Evolutionary conservation across 257 asterid species (phyloP).

Genomic region (Salvia miltiorrhiza): DNA sequence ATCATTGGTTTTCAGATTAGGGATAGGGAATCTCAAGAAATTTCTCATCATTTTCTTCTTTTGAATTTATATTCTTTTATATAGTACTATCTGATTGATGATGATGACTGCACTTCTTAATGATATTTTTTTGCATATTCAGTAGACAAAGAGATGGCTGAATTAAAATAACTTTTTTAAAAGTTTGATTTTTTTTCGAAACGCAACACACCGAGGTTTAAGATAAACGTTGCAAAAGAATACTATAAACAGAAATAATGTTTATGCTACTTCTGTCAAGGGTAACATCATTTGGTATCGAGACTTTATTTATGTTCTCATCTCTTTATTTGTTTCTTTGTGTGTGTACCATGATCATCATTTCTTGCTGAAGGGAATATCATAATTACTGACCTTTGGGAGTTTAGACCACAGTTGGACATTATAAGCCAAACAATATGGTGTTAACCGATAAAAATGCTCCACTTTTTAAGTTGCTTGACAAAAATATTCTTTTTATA

Average conservation of each 20-base stretch:
- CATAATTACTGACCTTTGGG: neutral
- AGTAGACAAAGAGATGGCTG: too few relatives aligned
- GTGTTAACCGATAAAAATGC: too few relatives aligned
- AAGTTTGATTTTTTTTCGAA: too few relatives aligned
- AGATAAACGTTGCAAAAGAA: neutral
- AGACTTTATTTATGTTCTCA: too few relatives aligned
- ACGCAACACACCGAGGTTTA: too few relatives aligned
- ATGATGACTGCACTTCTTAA: slow-evolving; percentile 9
- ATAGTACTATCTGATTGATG: slow-evolving; percentile 23
- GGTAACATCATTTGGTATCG: slow-evolving; percentile 8
- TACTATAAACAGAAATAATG: slow-evolving; percentile 1
- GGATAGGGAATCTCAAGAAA: slow-evolving; percentile 30
- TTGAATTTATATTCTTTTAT: too few relatives aligned
- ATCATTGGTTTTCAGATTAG: slow-evolving; percentile 17
- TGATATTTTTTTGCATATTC: slow-evolving; percentile 9
- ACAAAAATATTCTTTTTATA: too few relatives aligned
- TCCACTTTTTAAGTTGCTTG: too few relatives aligned
- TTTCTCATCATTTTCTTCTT: too few relatives aligned
- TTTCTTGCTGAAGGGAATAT: neutral
- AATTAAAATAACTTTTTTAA: too few relatives aligned
- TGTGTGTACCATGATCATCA: slow-evolving; percentile 10
- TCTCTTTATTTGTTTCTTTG: neutral
- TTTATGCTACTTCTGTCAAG: slow-evolving; percentile 18
- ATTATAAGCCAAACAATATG: too few relatives aligned
- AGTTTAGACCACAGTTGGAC: neutral